Base-by-base conservation (phyloP, 1,139 yeast genomes). In the Lodderomyces orthopsilosis region DNA sequence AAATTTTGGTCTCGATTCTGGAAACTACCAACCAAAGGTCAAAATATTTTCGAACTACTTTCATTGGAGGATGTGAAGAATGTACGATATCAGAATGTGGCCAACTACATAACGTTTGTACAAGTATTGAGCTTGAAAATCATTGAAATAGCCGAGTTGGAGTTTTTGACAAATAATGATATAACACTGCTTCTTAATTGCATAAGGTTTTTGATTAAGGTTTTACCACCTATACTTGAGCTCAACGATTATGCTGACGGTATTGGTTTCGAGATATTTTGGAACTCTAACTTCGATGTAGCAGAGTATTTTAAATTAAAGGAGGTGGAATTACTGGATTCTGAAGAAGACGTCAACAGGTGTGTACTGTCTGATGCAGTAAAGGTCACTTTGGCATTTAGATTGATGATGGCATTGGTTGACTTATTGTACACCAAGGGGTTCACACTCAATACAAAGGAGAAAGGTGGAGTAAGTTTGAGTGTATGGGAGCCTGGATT, bases 401-500 rank as follows among this genome's bases (percentile, higher is more conserved):
- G 64, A 23, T 53, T 87, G 19, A 51, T 82, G 1, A 64, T 66
- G 13, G 56, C 75, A 0, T 62, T 79, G 10, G 65, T 82, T 6
- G 72, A 75, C 34, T 60, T 86, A 38, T 61, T 87, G 28, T 86
- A 85, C 57, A 71, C 75, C 40, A 69, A 74, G 26, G 83, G 80
- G 0, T 86, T 85, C 55, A 81, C 94, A 0, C 58, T 81, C 2
- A 59, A 61, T 5, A 35, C 51, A 10, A 30, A 40, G 26, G 32
- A 38, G 6, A 6, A 34, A 10, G 44, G 42, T 15, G 43, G 43
- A 1, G 49, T 45, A 9, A 38, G 34, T 15, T 41, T 52, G 14
- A 44, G 51, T 21, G 46, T 83, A 2, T 87, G 95, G 95, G 94
- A 86, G 53, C 80, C 87, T 0, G 96, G 96, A 2, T 73, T 88